Evolutionary conservation across 805 yeast species (phyloP).

Genomic region (Metschnikowia noctiluminum): DNA sequence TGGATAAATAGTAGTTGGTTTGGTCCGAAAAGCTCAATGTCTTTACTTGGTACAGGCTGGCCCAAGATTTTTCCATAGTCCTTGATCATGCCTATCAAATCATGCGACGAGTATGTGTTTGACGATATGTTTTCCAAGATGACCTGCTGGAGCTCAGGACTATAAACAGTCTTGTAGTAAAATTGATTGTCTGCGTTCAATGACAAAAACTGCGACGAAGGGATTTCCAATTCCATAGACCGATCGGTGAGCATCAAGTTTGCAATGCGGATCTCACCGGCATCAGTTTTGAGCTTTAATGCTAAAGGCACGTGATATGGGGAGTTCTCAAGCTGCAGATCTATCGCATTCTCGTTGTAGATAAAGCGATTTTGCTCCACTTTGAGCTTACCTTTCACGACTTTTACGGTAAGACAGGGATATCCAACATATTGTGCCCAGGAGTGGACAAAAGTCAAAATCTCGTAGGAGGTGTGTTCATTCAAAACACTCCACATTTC

Average conservation of each 20-base stretch:
- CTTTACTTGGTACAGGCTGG: constrained; percentile 15
- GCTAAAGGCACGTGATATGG: constrained; percentile 64
- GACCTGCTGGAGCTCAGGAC: constrained; percentile 15
- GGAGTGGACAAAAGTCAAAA: constrained; percentile 51
- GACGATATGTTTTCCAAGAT: constrained; percentile 22
- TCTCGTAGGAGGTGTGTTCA: constrained; percentile 36
- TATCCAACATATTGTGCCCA: constrained; percentile 62
- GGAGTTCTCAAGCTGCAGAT: constrained; percentile 46
- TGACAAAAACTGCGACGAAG: constrained; percentile 31
- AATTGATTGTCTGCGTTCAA: constrained; percentile 47
- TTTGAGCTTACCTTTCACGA: constrained; percentile 22
- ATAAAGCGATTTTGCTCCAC: constrained; percentile 40
- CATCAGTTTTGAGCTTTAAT: constrained; percentile 27
- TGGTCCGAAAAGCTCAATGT: constrained; percentile 23
- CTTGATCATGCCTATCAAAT: constrained; percentile 34
- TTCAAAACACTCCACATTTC: constrained; percentile 51
- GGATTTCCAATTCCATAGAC: constrained; percentile 28
- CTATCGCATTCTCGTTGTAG: constrained; percentile 20
- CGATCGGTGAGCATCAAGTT: constrained; percentile 46
- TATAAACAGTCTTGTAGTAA: constrained; percentile 49
- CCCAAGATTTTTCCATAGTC: constrained; percentile 42
- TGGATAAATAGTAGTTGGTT: constrained; percentile 27
- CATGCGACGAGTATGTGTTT: constrained; percentile 24
- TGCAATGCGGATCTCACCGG: constrained; percentile 29
- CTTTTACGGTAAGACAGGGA: constrained; percentile 47